Conservation (phyloP, 805 yeast genomes). For the Starmerella potacharoeniae region DNA sequence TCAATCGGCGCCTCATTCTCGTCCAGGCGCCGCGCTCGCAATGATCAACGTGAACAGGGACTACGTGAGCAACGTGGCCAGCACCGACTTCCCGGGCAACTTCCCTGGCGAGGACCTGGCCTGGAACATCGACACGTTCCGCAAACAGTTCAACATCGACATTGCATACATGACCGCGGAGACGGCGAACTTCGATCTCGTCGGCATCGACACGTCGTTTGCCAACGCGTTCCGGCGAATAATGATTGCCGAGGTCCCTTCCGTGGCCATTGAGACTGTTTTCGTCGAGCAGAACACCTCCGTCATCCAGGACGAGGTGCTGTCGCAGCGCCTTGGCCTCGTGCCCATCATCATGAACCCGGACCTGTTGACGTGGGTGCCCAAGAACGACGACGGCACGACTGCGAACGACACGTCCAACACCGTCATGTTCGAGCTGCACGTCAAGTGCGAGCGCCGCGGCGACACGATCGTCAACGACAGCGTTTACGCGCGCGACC, state of each 20-base stretch:
- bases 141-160: slow-evolving; percentile 52
- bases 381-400: slow-evolving; percentile 12
- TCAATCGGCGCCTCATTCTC: not conserved
- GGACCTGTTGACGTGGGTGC: slow-evolving; percentile 71
- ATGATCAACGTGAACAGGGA: slow-evolving; percentile 23
- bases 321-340: slow-evolving; percentile 89
- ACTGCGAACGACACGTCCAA: slow-evolving; percentile 64
- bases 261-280: slow-evolving; percentile 88
- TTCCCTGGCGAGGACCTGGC: slow-evolving; percentile 50
- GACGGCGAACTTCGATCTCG: slow-evolving; percentile 72
- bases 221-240: slow-evolving; percentile 95
- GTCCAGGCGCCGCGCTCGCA: not conserved
- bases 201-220: slow-evolving; percentile 79
- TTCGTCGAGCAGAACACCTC: slow-evolving; percentile 89
- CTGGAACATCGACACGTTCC: slow-evolving; percentile 79
- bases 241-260: slow-evolving; percentile 93
- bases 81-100: slow-evolving; percentile 90
- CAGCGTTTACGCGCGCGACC: slow-evolving; percentile 77
- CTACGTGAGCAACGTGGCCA: slow-evolving; percentile 36
- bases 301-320: slow-evolving; percentile 92
- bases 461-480: slow-evolving; percentile 83
- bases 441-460: slow-evolving; percentile 73
- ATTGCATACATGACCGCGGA: slow-evolving; percentile 48
- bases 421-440: slow-evolving; percentile 72
- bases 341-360: slow-evolving; percentile 88